Evolutionary conservation across 257 asterid species (phyloP).

Genomic region (Fraxinus pennsylvanica): DNA sequence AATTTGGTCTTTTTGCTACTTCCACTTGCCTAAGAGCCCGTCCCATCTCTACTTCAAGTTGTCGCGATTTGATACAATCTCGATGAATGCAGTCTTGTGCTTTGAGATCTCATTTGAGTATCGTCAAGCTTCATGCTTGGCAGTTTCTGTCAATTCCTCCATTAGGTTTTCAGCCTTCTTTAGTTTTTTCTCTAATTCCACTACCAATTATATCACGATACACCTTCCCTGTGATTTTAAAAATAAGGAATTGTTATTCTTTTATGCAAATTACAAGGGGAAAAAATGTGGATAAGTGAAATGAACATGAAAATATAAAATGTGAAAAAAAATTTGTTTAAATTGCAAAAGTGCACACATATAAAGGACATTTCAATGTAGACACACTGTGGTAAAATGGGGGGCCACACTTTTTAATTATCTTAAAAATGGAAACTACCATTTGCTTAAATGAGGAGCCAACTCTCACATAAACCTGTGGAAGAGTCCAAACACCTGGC

Average conservation of each 20-base stretch:
- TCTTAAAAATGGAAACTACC: background rate
- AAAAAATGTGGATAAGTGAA: background rate
- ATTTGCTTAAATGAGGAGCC: constrained; percentile 46
- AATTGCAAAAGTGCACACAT: background rate
- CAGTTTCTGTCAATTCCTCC: constrained; percentile 50
- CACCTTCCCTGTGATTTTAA: constrained; percentile 53
- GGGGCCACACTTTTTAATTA: background rate
- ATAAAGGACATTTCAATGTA: background rate
- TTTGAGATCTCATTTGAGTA: constrained; percentile 57
- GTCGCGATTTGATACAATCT: constrained; percentile 84
- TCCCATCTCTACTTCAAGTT: constrained; percentile 87
- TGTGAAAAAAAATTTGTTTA: background rate
- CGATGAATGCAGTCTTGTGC: constrained; percentile 75
- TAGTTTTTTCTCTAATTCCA: constrained; percentile 60
- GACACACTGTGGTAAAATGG: background rate
- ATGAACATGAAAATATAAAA: constrained; percentile 1
- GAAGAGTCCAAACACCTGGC: constrained; percentile 71
- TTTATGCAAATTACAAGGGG: constrained; percentile 13
- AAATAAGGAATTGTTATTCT: constrained; percentile 5
- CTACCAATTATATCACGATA: constrained; percentile 85
- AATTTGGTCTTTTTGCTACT: constrained; percentile 38
- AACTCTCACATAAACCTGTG: constrained; percentile 68
- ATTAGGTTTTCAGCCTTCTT: constrained; percentile 43
- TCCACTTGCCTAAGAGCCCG: constrained; percentile 79
- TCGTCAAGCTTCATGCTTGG: constrained; percentile 54